Base-by-base conservation (phyloP, 495 filamentous ascomycete species). In the Astrocystis sublimbata region DNA sequence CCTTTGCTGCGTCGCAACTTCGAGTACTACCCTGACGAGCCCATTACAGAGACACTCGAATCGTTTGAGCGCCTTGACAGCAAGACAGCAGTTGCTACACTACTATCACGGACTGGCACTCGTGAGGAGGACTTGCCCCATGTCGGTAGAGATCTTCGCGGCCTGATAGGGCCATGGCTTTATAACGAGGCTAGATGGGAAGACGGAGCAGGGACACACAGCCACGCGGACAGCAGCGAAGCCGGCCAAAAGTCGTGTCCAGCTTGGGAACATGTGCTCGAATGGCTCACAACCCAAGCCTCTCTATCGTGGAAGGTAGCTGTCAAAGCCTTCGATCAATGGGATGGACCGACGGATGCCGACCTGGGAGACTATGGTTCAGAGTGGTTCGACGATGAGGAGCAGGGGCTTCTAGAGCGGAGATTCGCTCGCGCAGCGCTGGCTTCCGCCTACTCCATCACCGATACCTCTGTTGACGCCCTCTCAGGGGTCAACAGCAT, bases 141-240 rank as follows among this genome's bases (percentile, higher is more conserved):
- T n/a, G 74, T 89, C 60, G 86, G 85, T 15, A 83, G 86, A 64
- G 93, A 96, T 66, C 61, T 96, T 59, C 85, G 85, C 50, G 88
- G 89, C 3, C 66, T 96, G 8, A 80, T 94, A 62, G 90, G 88
- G 0, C 90, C 92, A 13, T 96, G 92, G 92, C 81, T 93, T 53
- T 89, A 89, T 68, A 90, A 88, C 36, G 82, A 86, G 59, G 84
- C 71, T 52, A 81, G 84, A 51, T 85, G 87, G 70, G 88, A 87
- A 82, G 51, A 60, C 21, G 65, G 62, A 49, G 68, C 28, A 53
- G 59, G 68, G 26, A 65, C 68, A 28, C 45, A 56, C 10, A 26
- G 35, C 6, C 7, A 60, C 23, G 61, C 43, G 46, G 68, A 65
- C 7, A 0, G 70, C 6, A 62, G 15, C 6, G 54, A 41, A 7